A percentile compares a stretch with the other conserved stretches of the same genome.
phyloP scores from a whole-genome alignment of 2,329 filamentous ascomycete species.

The Aureobasidium sp. region DNA sequence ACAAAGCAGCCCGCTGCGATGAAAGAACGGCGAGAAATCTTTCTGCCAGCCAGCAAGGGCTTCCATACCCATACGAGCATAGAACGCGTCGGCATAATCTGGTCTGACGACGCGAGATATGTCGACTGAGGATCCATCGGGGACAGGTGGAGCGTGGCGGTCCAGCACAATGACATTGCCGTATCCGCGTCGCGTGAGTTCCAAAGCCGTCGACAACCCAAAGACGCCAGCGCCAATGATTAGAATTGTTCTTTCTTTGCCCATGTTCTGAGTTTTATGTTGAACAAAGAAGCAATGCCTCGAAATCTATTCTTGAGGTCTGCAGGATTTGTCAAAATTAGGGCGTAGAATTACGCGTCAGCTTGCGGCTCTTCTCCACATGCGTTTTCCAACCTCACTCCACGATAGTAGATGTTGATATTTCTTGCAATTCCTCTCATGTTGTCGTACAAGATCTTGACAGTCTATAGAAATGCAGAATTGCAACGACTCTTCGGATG shows the following conservation, averaged over 20 bases:
- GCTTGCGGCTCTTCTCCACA: background rate
- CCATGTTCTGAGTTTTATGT: background rate
- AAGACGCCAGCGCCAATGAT: conserved; percentile 29
- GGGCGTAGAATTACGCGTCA: background rate
- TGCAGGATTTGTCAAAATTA: background rate
- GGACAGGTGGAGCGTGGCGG: background rate
- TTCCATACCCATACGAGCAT: conserved; percentile 26
- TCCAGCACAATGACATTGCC: conserved; percentile 24
- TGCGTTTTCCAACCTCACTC: background rate
- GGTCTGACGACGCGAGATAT: conserved; percentile 35
- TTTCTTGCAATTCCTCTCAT: no score
- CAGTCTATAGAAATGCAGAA: no score
- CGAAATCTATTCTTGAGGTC: no score
- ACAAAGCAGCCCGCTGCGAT: background rate
- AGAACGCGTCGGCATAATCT: conserved; percentile 28
- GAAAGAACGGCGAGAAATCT: background rate
- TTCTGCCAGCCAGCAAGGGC: conserved; percentile 16
- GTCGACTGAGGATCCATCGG: conserved; percentile 30
- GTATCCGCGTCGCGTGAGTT: conserved; percentile 23
- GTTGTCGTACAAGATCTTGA: no score
- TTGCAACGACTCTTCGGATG: no score
- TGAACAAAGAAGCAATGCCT: no score
- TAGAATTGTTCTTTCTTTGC: background rate
- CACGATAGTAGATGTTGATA: no score
- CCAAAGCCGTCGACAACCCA: conserved; percentile 32